These are phyloP conservation scores for Aspergillus arachidicola DNA, from an alignment of 2,329 filamentous ascomycete species.

Conservation along the genomic window DNA sequence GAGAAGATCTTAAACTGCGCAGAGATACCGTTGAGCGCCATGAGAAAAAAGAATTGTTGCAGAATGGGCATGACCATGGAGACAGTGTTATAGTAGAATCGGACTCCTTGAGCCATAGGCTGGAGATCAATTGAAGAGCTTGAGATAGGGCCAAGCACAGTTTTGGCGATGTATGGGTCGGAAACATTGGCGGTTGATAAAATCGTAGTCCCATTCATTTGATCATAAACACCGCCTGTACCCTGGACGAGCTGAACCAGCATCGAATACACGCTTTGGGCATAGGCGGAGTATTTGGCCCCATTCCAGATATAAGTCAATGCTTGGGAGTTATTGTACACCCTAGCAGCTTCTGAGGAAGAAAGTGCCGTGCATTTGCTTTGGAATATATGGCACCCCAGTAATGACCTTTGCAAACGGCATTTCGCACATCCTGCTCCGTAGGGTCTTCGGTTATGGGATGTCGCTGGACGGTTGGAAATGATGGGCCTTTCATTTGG, in stretches of 20 bases:
- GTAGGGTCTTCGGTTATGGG: too few relatives aligned
- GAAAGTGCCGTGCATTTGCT: too few relatives aligned
- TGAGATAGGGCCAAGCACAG: slow-evolving; percentile 43
- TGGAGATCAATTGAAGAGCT: slow-evolving; percentile 42
- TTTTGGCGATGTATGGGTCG: slow-evolving; percentile 35
- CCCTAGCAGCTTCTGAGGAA: slow-evolving; percentile 23
- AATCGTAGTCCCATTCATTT: slow-evolving; percentile 34
- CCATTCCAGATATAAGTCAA: slow-evolving; percentile 51
- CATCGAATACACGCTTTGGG: slow-evolving; percentile 28
- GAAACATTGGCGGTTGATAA: slow-evolving; percentile 24
- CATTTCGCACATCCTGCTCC: too few relatives aligned
- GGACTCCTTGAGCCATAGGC: slow-evolving; percentile 44
- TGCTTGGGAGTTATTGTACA: slow-evolving; percentile 40
- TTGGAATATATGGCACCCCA: too few relatives aligned
- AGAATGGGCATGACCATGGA: slow-evolving; percentile 50
- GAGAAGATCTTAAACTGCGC: slow-evolving; percentile 41
- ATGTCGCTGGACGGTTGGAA: too few relatives aligned
- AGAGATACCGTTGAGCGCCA: slow-evolving; percentile 48
- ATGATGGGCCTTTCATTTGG: too few relatives aligned
- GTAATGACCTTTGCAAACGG: too few relatives aligned
- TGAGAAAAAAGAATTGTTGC: slow-evolving; percentile 53
- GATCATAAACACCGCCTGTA: slow-evolving; percentile 37
- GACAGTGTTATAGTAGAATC: slow-evolving; percentile 50
- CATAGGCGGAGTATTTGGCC: slow-evolving; percentile 43
- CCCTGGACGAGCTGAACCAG: slow-evolving; percentile 38